Percentiles rank a stretch among this genome's conserved stretches.
These are phyloP conservation scores for Sextonia rubra DNA, from an alignment of 164 flowering plant species.

Conservation along the genomic window DNA sequence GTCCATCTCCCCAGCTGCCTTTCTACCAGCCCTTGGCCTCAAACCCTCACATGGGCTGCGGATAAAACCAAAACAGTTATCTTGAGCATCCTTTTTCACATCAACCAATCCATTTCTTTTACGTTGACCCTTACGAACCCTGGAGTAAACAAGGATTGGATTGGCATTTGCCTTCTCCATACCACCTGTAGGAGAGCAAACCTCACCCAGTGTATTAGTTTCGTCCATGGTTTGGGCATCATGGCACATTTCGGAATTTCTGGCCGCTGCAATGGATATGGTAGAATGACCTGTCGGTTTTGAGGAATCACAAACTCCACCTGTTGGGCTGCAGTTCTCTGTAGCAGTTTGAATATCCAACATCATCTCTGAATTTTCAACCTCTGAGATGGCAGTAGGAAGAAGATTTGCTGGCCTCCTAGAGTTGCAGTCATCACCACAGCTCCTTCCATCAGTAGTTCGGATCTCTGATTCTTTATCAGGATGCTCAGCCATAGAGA, in stretches of 20 bases:
- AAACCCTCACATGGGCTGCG: slow-evolving; percentile 91
- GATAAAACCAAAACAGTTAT: slow-evolving; percentile 30
- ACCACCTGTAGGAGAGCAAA: slow-evolving; percentile 15
- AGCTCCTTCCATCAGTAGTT: background rate
- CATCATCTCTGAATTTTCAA: slow-evolving; percentile 11
- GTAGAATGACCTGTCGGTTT: background rate
- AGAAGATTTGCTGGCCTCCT: slow-evolving; percentile 9
- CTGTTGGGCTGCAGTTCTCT: background rate
- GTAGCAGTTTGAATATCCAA: background rate
- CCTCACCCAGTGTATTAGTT: background rate
- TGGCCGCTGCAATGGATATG: background rate
- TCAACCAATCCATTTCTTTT: slow-evolving; percentile 49
- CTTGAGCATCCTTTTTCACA: slow-evolving; percentile 18
- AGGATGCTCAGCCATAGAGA: background rate
- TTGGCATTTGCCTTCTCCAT: slow-evolving; percentile 13
- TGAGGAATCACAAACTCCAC: background rate
- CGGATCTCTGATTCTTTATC: background rate
- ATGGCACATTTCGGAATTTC: background rate
- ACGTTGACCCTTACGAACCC: slow-evolving; percentile 16
- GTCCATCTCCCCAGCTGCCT: slow-evolving; percentile 9
- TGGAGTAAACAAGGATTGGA: slow-evolving; percentile 10
- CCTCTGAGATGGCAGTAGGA: slow-evolving; percentile 3
- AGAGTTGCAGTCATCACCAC: background rate
- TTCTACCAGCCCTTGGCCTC: slow-evolving; percentile 54
- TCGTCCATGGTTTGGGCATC: background rate